Conservation (phyloP, 1,284 basidiomycete genomes). For the Pulveroboletus sp. region DNA sequence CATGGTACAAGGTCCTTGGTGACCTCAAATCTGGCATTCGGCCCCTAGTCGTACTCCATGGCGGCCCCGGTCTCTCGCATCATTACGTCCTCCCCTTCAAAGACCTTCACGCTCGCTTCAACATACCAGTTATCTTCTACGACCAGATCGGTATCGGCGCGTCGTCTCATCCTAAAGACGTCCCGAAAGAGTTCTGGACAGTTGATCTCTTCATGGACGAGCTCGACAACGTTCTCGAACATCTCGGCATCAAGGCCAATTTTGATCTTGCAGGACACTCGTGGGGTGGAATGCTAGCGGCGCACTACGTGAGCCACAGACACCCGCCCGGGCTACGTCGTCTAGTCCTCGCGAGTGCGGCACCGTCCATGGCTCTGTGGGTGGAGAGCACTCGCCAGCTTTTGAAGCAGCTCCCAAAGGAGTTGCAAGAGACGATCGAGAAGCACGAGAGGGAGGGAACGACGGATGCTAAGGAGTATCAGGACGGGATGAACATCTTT, state of each 20-base stretch:
- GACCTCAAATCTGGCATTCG: constrained; percentile 9
- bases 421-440: constrained; percentile 26
- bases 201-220: constrained; percentile 50
- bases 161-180: constrained; percentile 45
- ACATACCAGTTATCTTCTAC: constrained; percentile 49
- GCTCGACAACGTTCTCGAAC: constrained; percentile 45
- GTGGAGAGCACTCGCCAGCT: constrained; percentile 15
- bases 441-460: constrained; percentile 25
- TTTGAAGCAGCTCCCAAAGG: constrained; percentile 20
- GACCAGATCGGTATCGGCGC: constrained; percentile 51
- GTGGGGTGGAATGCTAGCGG: constrained; percentile 54
- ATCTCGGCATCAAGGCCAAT: constrained; percentile 40
- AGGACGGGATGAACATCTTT: constrained; percentile 25
- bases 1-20: constrained; percentile 29
- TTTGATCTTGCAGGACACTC: constrained; percentile 51
- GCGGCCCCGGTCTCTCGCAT: constrained; percentile 45
- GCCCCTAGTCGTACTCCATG: constrained; percentile 39
- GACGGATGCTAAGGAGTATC: constrained; percentile 26
- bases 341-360: constrained; percentile 38
- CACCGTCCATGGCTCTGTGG: constrained; percentile 30
- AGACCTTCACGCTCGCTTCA: constrained; percentile 32
- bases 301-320: constrained; percentile 35
- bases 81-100: constrained; percentile 44
- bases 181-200: constrained; percentile 45
- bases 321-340: constrained; percentile 43